phyloP scores from a whole-genome alignment of 2,329 filamentous ascomycete genomes.

The Chaetomiaceae sp. region DNA sequence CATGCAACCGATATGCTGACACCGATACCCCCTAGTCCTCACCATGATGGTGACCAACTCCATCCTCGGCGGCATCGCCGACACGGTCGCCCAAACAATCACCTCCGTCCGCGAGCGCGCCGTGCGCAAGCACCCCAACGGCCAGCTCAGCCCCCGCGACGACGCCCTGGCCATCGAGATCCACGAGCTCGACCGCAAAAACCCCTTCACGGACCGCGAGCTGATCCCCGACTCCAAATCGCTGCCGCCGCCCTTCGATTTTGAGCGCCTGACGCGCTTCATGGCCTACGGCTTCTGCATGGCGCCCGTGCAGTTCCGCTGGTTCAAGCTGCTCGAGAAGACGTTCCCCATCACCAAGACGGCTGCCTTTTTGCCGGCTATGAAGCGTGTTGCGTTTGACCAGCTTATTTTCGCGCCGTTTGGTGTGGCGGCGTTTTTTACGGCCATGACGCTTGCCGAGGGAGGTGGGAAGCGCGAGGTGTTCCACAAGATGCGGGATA shows the following conservation, averaged over 20 bases:
- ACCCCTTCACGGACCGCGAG: slow-evolving; percentile 60
- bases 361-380: slow-evolving; percentile 66
- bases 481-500: slow-evolving; percentile 79
- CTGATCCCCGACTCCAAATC: slow-evolving; percentile 60
- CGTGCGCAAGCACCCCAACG: slow-evolving; percentile 54
- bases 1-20: not conserved
- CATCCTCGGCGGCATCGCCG: slow-evolving; percentile 89
- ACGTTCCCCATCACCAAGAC: slow-evolving; percentile 81
- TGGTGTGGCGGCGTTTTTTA: slow-evolving; percentile 84
- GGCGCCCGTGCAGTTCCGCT: slow-evolving; percentile 91
- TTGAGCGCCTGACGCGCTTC: slow-evolving; percentile 88
- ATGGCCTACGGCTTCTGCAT: slow-evolving; percentile 97
- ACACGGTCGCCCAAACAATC: slow-evolving; percentile 91
- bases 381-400: slow-evolving; percentile 89
- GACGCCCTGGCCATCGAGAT: slow-evolving; percentile 83
- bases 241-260: slow-evolving; percentile 83
- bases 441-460: slow-evolving; percentile 92
- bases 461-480: slow-evolving; percentile 81
- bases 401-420: slow-evolving; percentile 91
- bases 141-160: slow-evolving; percentile 56
- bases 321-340: slow-evolving; percentile 81
- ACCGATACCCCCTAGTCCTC: slow-evolving; percentile 55
- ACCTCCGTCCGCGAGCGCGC: slow-evolving; percentile 72
- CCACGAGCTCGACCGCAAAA: slow-evolving; percentile 78
- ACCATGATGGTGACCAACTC: slow-evolving; percentile 99